Percentiles rank a stretch among this genome's conserved stretches.
phyloP scores from a whole-genome alignment of 768 basidiomycete genomes.

The Neoboletus magnificus region DNA sequence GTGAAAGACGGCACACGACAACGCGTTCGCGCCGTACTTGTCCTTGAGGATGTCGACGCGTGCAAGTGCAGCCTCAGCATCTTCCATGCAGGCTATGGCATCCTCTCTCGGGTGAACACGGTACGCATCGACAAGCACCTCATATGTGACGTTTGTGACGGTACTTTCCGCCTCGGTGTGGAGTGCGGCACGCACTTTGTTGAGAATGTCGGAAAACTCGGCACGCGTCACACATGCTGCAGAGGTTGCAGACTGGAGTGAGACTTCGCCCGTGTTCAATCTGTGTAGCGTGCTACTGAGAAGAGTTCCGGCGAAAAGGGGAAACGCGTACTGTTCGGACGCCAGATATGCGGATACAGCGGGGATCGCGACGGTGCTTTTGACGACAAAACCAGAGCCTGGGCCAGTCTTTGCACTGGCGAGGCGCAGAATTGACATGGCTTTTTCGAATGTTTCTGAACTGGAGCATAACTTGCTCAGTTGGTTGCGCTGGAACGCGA shows the following conservation, averaged over 20 bases:
- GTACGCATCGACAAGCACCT: slow-evolving; percentile 31
- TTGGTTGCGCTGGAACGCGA: slow-evolving; percentile 15
- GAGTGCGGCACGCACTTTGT: slow-evolving; percentile 20
- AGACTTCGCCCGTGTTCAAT: slow-evolving; percentile 28
- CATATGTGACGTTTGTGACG: slow-evolving; percentile 24
- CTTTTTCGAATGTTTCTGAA: slow-evolving; percentile 21
- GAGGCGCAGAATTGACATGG: slow-evolving; percentile 21
- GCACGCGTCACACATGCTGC: slow-evolving; percentile 22
- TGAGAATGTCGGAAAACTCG: slow-evolving; percentile 24
- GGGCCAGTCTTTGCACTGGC: slow-evolving; percentile 23
- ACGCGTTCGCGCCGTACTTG: slow-evolving; percentile 16
- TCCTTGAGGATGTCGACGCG: slow-evolving; percentile 13
- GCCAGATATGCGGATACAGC: slow-evolving; percentile 32
- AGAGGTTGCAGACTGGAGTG: slow-evolving; percentile 23
- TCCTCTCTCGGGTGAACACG: slow-evolving; percentile 11
- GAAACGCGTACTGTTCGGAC: slow-evolving; percentile 28
- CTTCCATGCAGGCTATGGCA: slow-evolving; percentile 33
- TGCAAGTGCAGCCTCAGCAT: slow-evolving; percentile 30
- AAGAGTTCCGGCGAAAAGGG: background rate
- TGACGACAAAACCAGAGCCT: slow-evolving; percentile 28
- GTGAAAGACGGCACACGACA: slow-evolving; percentile 42
- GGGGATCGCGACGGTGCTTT: slow-evolving; percentile 22
- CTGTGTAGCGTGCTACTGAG: slow-evolving; percentile 3
- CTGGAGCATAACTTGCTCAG: slow-evolving; percentile 21
- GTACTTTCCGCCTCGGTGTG: background rate